These are phyloP conservation scores for Zymoseptoria pseudotritici DNA, from an alignment of 2,329 filamentous ascomycete genomes.

Conservation along the genomic window DNA sequence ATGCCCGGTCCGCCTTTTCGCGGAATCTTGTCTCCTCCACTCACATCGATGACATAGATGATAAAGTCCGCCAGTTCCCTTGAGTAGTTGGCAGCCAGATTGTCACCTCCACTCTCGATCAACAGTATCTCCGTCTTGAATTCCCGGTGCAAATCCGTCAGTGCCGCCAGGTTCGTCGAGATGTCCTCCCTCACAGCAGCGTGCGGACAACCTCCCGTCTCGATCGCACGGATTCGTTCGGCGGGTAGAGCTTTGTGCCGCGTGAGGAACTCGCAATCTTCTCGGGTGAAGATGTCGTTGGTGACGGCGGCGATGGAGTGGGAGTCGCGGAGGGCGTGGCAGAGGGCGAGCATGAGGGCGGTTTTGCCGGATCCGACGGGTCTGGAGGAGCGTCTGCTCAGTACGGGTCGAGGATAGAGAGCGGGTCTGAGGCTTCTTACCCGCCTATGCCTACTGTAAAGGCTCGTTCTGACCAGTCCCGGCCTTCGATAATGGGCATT, in stretches of 20 bases:
- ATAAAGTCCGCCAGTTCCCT: slow-evolving; percentile 95
- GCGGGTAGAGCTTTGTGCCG: slow-evolving; percentile 75
- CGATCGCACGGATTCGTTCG: slow-evolving; percentile 83
- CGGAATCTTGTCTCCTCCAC: slow-evolving; percentile 92
- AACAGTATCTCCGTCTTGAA: slow-evolving; percentile 79
- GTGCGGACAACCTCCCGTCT: slow-evolving; percentile 95
- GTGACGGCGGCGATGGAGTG: slow-evolving; percentile 93
- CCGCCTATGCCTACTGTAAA: slow-evolving; percentile 98
- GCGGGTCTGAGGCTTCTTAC: slow-evolving; percentile 44
- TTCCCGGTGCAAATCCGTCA: slow-evolving; percentile 77
- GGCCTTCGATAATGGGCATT: slow-evolving; percentile 85
- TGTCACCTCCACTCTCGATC: slow-evolving; percentile 94
- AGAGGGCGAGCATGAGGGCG: slow-evolving; percentile 90
- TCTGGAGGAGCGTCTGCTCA: slow-evolving; percentile 38
- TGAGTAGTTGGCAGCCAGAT: slow-evolving; percentile 93
- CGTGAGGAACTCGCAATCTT: slow-evolving; percentile 96
- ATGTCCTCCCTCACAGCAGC: slow-evolving; percentile 97
- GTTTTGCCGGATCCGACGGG: slow-evolving; percentile 97
- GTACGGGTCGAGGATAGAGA: not conserved
- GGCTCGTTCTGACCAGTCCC: slow-evolving; percentile 79
- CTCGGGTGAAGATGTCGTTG: slow-evolving; percentile 96
- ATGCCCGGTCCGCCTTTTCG: slow-evolving; percentile 94
- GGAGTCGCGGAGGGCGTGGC: slow-evolving; percentile 67
- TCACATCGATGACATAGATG: slow-evolving; percentile 97
- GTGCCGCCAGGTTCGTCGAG: slow-evolving; percentile 80